Evolutionary conservation across 805 yeast species (phyloP), one percentile per base, ranked within the genome.

Genomic region (Sugiyamaella boreocaroliniensis): DNA sequence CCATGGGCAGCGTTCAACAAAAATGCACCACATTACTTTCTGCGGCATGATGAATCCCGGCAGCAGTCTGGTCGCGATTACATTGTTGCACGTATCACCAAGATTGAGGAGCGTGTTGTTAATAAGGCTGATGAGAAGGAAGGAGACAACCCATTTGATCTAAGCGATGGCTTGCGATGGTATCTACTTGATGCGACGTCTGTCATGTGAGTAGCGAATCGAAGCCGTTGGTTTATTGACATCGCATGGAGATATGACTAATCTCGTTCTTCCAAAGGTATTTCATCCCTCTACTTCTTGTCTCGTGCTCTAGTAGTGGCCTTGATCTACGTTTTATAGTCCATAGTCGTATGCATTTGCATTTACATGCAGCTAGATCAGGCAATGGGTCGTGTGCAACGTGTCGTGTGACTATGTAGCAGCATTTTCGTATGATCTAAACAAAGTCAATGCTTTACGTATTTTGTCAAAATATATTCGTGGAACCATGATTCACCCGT

Each of bases 1-100:
- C 89, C 92, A 0, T 92, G 98, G 98, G 97, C 97, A 0, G 96
- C 95, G 1, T 92, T 92, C 71, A 90, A 93, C 58, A 79, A 86
- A 52, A 95, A 92, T 1, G 84, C 88, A 0, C 93, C 95, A 0
- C 89, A 90, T 65, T 89, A 81, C 65, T 84, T 89, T 62, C 70
- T 92, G 57, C 79, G 80, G 49, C 72, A 67, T n/a, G 72, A 74
- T 46, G 69, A 69, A 12, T 64, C 72, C 14, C 62, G 54, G 19
- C 59, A 62, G 29, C 60, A 74, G 19, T 59, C 64, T 18, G 67
- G 67, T 10, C 79, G 83, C 50, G 97, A 90, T 58, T 92, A 96
- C 92, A 75, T 90, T 62, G 83, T 92, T 34, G 96, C 86, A 0
- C 72, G 85, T 49, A 81, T 90, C 14, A 61, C 72, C 9, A 68